A percentile compares a stretch with the other conserved stretches of the same genome.
Evolutionary conservation across 2,329 filamentous ascomycete species (phyloP).

Genomic region (Ascocoryne sarcoides): DNA sequence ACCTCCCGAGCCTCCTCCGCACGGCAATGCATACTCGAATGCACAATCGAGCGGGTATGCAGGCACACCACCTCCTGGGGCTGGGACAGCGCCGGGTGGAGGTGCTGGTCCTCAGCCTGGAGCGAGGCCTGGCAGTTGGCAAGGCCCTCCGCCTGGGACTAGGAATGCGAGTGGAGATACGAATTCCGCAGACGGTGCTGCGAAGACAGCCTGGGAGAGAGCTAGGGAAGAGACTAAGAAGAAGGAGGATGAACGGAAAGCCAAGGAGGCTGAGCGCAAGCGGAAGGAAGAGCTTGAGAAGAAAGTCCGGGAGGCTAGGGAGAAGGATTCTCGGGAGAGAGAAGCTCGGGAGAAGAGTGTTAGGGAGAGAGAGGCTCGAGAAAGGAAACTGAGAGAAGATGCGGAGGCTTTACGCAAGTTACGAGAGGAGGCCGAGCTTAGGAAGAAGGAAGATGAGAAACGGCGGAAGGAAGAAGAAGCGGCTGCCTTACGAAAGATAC

Average conservation of each 20-base stretch:
- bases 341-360: conserved; percentile 36
- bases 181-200: conserved; percentile 6
- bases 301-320: conserved; percentile 44
- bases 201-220: conserved; percentile 55
- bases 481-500: background rate
- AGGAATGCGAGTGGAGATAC: conserved; percentile 10
- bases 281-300: conserved; percentile 47
- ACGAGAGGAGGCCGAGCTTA: conserved; percentile 1
- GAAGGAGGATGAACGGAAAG: conserved; percentile 59
- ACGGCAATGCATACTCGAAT: conserved; percentile 15
- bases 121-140: conserved; percentile 14
- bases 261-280: conserved; percentile 51
- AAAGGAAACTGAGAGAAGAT: conserved; percentile 15
- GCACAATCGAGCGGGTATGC: conserved; percentile 17
- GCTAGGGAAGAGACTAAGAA: conserved; percentile 57
- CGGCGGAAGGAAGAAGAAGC: conserved; percentile 2
- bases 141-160: conserved; percentile 16
- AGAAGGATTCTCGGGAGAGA: conserved; percentile 40
- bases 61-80: conserved; percentile 10
- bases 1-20: background rate
- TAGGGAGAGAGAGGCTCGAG: conserved; percentile 21
- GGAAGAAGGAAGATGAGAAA: conserved; percentile 3
- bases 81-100: conserved; percentile 20
- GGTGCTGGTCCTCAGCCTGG: conserved; percentile 11
- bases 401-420: conserved; percentile 26